Base-by-base conservation (phyloP, 2,329 filamentous ascomycete species). In the Elsinoe ampelina region DNA sequence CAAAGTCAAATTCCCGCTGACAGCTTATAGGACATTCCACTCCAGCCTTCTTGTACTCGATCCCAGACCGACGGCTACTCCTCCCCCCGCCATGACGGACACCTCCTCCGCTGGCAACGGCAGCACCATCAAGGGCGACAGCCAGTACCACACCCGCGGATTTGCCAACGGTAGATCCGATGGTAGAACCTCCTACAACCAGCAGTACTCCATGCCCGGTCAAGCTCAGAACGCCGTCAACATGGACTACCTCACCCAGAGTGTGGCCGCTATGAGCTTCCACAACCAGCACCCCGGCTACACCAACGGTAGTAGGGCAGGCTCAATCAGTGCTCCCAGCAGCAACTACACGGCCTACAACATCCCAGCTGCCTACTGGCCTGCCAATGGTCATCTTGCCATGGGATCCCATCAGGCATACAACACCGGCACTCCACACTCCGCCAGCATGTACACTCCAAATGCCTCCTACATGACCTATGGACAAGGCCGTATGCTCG, bases 371-470 rank as follows among this genome's bases (percentile, higher is more conserved):
- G 60, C 61, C 34, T 63, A 70, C 58, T 72, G 70, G 62, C 63
- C 63, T 22, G 60, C 60, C 38, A 55, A 58, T 45, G 63, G 62
- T 39, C 68, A 68, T 48, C 66, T 70, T 61, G 64, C 66, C 43
- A 69, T 63, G 58, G 65, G 68, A 2, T 58, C 58, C n/a, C 55
- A 38, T 17, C 65, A 64, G 59, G 58, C 58, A 58, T 67, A 67
- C 59, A 57, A 59, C 45, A 36, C 38, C 54, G 61, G 61, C 57
- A 65, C 64, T 36, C 63, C 64, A 43, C 68, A 69, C 59, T 64
- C 65, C 19, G 62, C 73, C 6, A 69, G 66, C 64, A 73, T 77
- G 68, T 77, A 77, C 67, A 73, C 69, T 36, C 72, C 73, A 34
- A 68, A 70, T 22, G 68, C 68, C 48, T 68, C 72, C 26, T 77